Conservation (phyloP, 1,284 basidiomycete genomes). For the Sphagnurus paluster region DNA sequence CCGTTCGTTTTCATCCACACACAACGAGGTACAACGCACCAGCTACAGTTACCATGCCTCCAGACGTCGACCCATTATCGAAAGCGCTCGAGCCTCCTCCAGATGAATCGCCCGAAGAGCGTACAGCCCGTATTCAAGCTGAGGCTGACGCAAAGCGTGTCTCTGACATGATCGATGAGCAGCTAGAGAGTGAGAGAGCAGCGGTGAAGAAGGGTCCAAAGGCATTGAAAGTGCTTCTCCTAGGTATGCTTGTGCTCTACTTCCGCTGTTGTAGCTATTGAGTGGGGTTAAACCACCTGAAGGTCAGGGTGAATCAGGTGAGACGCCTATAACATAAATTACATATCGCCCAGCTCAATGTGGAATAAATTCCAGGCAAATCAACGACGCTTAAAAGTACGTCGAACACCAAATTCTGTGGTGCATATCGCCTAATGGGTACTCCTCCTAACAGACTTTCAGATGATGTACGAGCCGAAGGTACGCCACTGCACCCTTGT, state of each 20-base stretch:
- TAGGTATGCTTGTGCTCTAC: constrained; percentile 50
- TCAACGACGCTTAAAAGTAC: constrained; percentile 64
- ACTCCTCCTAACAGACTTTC: constrained; percentile 50
- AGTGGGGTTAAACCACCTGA: background rate
- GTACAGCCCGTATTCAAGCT: constrained; percentile 46
- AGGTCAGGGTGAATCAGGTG: constrained; percentile 80
- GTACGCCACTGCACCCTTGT: constrained; percentile 27
- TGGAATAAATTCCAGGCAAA: constrained; percentile 44
- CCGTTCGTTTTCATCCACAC: background rate
- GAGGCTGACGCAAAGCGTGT: constrained; percentile 62
- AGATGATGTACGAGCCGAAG: constrained; percentile 62
- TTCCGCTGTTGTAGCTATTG: background rate
- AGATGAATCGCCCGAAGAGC: constrained; percentile 54
- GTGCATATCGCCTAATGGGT: constrained; percentile 1
- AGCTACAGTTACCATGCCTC: constrained; percentile 7
- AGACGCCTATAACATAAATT: constrained; percentile 14
- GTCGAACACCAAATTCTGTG: constrained; percentile 13
- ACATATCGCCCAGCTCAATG: background rate
- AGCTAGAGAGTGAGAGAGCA: constrained; percentile 56
- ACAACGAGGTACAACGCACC: constrained; percentile 11
- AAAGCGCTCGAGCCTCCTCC: constrained; percentile 51
- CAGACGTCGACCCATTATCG: constrained; percentile 56
- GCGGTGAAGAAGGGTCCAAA: constrained; percentile 52
- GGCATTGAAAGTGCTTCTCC: constrained; percentile 64
- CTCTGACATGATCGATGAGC: constrained; percentile 71